Evolutionary conservation across 306 rosid species (phyloP), one percentile per base, ranked within the genome.

Genomic region (Vigna hirtella): DNA sequence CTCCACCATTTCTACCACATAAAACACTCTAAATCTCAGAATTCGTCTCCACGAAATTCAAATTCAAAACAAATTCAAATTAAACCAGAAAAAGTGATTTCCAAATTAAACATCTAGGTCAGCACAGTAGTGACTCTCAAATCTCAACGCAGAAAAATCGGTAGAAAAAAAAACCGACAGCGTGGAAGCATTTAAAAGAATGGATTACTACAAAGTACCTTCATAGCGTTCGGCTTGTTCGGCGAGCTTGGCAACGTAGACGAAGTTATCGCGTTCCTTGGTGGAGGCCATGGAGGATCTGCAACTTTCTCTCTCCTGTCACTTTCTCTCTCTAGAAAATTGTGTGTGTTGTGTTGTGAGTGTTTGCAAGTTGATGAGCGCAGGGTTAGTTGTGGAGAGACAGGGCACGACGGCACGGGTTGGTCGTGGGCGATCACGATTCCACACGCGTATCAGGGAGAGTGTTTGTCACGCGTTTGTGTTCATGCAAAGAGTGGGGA

Each of bases 211-310:
- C 7, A 40, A 3, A 45, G 16, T 4, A 86, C 85, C 86, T 47
- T 89, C 93, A 61, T 89, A 87, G 83, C 93, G 93, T 71, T 89
- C 93, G 36, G 93, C 93, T 70, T 90, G 91, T 68, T 89, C 91
- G n/a, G 91, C 88, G 32, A 89, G 89, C 86, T 89, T 89, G 43
- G 93, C 93, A 59, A 51, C 56, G 86, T 90, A 90, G 75, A 90
- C 87, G 72, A 70, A 76, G 84, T 38, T 87, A 64, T 90, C 90
- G 13, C 89, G 83, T 73, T 88, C 82, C 18, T 80, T 80, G 59
- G 83, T 26, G 82, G 83, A 79, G 1, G 91, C 89, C 91, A 84
- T 86, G 50, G 70, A 65, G 34, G 77, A 76, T 86, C 81, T 62
- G 70, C 49, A 0, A 28, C 38, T 65, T 68, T 68, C 81, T 78